Evolutionary conservation across 2,329 filamentous ascomycete genomes (phyloP), one percentile per base, ranked within the genome.

Genomic region (Elsinoe fawcettii): DNA sequence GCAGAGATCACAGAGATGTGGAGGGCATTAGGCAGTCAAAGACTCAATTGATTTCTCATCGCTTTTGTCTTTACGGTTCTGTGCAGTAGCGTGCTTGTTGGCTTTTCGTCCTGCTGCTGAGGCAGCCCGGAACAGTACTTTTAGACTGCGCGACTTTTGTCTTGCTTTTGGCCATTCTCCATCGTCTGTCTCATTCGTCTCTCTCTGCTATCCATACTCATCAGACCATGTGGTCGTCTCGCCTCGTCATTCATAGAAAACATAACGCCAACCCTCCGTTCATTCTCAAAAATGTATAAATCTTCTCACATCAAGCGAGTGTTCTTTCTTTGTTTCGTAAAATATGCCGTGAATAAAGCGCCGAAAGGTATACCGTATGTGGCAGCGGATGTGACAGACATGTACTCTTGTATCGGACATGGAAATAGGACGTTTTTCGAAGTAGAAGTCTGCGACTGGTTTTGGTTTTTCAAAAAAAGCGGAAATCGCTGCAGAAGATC

Each of bases 401-500:
- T 46, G 22, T 46, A 12, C 41, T 46, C 23, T 46, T n/a, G 11
- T 22, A 46, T 27, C 14, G 20, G 41, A 46, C 41, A 46, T 46
- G 41, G 22, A 27, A 46, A 25, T 46, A 25, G 22, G 18, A 46
- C 23, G 9, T 3, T 5, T n/a, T 3, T 37, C 41, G 41, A 46
- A 23, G 11, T 23, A 14, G 22, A 46, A 25, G 25, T n/a, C 9
- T 46, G 41, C 20, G 22, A 25, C 41, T 23, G 41, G 16, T 46
- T 46, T 23, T 25, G 11, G n/a, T 46, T 46, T 27, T 46, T 46
- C 4, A 25, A 5, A 8, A 20, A 25, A 25, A 4, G 49, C 32
- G 32, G 7, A 3, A 53, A 53, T 53, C 49, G 49, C 49, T 53
- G 32, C 49, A 53, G 16, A 23, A 37, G 49, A 53, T 4, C 49